Base-by-base conservation (phyloP, 2,329 filamentous ascomycete genomes). In the Parastagonospora nodorum region DNA sequence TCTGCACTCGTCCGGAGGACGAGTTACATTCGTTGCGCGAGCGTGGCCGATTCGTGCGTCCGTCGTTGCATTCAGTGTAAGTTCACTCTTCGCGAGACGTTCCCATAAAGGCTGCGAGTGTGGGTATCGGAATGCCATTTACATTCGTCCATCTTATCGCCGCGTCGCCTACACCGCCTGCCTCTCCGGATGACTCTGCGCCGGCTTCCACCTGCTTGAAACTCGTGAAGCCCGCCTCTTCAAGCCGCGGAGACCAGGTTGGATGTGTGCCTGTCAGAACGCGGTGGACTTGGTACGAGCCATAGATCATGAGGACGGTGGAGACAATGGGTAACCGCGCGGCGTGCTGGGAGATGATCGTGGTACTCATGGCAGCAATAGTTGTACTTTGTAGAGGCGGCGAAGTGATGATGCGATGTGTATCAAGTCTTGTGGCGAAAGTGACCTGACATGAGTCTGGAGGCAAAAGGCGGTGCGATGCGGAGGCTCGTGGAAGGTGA, bases 121-220 rank as follows among this genome's bases (percentile, higher is more conserved):
- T 64, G 28, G 67, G 66, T 41, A 71, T 64, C 15, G 67, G 66
- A 15, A 69, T 53, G 41, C 68, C 65, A 32, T 69, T 68, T 24
- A 69, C 41, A 15, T 55, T 58, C 15, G 57, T 60, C 63, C 63
- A 69, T 28, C 54, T 58, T 50, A 64, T 63, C 43, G 55, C 53
- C 10, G 48, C 19, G 35, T 49, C 55, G 29, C 51, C 38, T 11
- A 42, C 24, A 12, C 53, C 51, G 30, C 44, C 28, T 32, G 35
- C 52, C 8, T 45, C 42, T 27, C 48, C 47, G 19, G 31, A 41
- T 31, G 43, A 15, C 35, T 15, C 37, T 16, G 47, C 47, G 27
- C 39, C 49, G 28, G 42, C 42, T 37, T 16, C 42, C 28, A 46
- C 36, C 45, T 55, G 57, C 10, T 45, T 55, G 32, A 37, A 50